Percentiles rank a stretch among this genome's conserved stretches.
Conservation (phyloP, 352 stramenopile genomes). For the Phytophthora europaea region DNA sequence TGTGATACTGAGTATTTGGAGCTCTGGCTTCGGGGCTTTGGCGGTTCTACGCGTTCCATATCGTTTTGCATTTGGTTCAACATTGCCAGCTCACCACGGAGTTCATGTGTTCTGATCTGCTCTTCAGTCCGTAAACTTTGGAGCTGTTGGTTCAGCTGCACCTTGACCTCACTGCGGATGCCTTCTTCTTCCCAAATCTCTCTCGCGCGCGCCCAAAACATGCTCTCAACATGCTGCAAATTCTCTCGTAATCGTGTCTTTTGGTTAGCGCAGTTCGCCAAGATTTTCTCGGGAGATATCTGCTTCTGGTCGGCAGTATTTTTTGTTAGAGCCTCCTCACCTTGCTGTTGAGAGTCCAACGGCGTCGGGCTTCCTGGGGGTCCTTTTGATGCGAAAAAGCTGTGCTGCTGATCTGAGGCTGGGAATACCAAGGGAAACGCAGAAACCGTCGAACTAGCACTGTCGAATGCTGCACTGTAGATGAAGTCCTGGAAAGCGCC, state of each 20-base stretch:
- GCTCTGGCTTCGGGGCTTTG: not conserved
- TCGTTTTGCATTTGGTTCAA: conserved; percentile 21
- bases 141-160: conserved; percentile 1
- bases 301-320: conserved; percentile 8
- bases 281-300: conserved; percentile 32
- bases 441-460: conserved; percentile 4
- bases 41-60: not conserved
- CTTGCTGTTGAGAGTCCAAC: conserved; percentile 3
- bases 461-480: conserved; percentile 34
- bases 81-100: conserved; percentile 26
- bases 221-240: conserved; percentile 37
- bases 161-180: conserved; percentile 11
- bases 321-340: conserved; percentile 3
- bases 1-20: conserved; percentile 8
- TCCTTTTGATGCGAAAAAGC: conserved; percentile 16
- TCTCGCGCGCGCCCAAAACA: conserved; percentile 44
- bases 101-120: conserved; percentile 12
- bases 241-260: conserved; percentile 42
- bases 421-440: conserved; percentile 29
- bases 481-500: conserved; percentile 36
- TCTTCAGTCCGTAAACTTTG: conserved; percentile 9
- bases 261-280: conserved; percentile 47
- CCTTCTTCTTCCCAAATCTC: conserved; percentile 41
- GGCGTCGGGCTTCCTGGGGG: not conserved
- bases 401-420: conserved; percentile 14